Percentiles rank a stretch among this genome's conserved stretches.
phyloP scores from a whole-genome alignment of 495 filamentous ascomycete species.

The Rostrohypoxylon terebratum region DNA sequence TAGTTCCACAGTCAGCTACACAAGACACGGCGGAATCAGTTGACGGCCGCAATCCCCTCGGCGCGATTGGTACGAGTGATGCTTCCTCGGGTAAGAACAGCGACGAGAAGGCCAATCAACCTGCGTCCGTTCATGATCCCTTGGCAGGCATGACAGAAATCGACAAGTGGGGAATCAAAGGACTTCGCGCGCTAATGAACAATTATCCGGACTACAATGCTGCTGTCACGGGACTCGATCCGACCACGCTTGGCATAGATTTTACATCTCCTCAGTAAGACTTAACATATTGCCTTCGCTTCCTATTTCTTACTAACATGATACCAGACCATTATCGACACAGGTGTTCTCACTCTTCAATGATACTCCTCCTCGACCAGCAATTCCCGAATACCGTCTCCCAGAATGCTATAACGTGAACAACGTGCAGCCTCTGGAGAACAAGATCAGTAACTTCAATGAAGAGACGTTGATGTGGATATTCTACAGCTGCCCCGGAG shows the following conservation, averaged over 20 bases:
- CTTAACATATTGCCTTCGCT: not conserved
- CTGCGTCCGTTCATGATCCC: constrained; percentile 63
- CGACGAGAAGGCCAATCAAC: constrained; percentile 54
- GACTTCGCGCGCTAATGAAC: constrained; percentile 81
- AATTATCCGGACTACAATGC: constrained; percentile 80
- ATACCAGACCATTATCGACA: constrained; percentile 53
- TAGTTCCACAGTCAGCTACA: constrained; percentile 51
- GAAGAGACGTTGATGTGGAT: constrained; percentile 95
- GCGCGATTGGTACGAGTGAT: constrained; percentile 59
- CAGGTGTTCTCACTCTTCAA: constrained; percentile 75
- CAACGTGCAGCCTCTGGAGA: constrained; percentile 83
- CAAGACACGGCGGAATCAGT: constrained; percentile 47
- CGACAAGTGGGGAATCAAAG: constrained; percentile 84
- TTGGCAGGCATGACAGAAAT: constrained; percentile 80
- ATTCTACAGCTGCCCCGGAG: constrained; percentile 89
- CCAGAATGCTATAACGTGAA: constrained; percentile 88
- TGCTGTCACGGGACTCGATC: constrained; percentile 81
- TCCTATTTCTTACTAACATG: constrained; percentile 7
- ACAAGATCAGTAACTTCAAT: constrained; percentile 83
- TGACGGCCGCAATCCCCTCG: constrained; percentile 55
- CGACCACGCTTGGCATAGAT: constrained; percentile 81
- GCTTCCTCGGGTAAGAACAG: constrained; percentile 55
- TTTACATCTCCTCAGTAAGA: constrained; percentile 81
- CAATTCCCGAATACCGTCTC: constrained; percentile 80
- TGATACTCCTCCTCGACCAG: constrained; percentile 72